Percentiles rank a stretch among this genome's conserved stretches.
These are phyloP conservation scores for Eutrema yunnanense DNA, from an alignment of 345 rosid genomes.

Conservation along the genomic window DNA sequence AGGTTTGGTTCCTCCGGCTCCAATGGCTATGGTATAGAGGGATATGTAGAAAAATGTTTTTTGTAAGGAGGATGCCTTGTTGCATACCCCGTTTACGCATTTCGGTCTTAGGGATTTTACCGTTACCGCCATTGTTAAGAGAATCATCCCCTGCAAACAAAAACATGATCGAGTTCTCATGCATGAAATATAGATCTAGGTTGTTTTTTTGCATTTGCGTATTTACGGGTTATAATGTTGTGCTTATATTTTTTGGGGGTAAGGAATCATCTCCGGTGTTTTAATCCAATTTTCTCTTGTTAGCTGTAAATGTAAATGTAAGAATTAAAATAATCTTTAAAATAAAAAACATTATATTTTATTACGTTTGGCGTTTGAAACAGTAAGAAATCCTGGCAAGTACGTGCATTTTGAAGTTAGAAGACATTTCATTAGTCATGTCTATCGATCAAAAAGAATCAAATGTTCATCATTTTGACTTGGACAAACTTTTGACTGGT, in stretches of 20 bases:
- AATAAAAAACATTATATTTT: neutral
- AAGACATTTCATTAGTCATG: constrained; percentile 10
- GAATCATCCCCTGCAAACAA: constrained; percentile 74
- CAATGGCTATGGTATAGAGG: constrained; percentile 72
- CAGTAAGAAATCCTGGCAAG: neutral
- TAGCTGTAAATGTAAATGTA: neutral
- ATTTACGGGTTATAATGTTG: neutral
- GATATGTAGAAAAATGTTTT: constrained; percentile 63
- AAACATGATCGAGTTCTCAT: neutral
- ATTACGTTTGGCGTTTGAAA: neutral
- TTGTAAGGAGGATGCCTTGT: constrained; percentile 63
- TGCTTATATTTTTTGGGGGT: neutral
- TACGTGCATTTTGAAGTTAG: neutral
- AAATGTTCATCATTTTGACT: neutral
- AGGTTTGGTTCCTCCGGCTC: constrained; percentile 91
- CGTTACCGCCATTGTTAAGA: constrained; percentile 71
- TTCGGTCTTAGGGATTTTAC: constrained; percentile 56
- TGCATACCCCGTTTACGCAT: constrained; percentile 61
- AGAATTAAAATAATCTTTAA: neutral
- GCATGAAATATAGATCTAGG: neutral
- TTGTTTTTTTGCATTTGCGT: neutral
- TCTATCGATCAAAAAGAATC: neutral
- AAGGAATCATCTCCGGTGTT: neutral
- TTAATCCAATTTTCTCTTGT: neutral
- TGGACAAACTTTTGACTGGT: neutral